These are phyloP conservation scores for Collybia sordida DNA, from an alignment of 768 basidiomycete genomes.

Conservation along the genomic window DNA sequence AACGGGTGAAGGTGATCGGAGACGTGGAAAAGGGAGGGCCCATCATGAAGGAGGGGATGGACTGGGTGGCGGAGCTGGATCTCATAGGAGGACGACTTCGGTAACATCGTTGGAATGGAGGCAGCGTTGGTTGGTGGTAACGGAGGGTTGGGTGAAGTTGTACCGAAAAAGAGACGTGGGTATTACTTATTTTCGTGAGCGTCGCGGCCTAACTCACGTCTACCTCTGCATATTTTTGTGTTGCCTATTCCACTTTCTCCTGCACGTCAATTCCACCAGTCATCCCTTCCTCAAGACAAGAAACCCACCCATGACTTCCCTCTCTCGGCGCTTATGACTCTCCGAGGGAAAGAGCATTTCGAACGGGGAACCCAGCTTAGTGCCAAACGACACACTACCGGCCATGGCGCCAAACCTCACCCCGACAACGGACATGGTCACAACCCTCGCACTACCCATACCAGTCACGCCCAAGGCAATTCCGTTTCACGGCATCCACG, in stretches of 20 bases:
- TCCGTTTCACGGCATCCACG: neutral
- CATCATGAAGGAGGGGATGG: neutral
- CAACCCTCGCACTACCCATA: neutral
- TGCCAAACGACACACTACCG: neutral
- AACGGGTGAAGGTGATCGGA: no score
- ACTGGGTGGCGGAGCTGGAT: slow-evolving; percentile 1
- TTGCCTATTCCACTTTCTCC: neutral
- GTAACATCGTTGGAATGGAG: slow-evolving; percentile 56
- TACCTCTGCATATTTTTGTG: neutral
- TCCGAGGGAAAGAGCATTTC: slow-evolving; percentile 47
- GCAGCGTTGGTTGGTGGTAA: slow-evolving; percentile 61
- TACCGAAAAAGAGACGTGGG: slow-evolving; percentile 54
- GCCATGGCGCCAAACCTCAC: neutral
- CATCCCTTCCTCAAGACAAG: slow-evolving; percentile 28
- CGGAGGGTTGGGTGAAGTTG: slow-evolving; percentile 53
- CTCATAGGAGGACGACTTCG: slow-evolving; percentile 5
- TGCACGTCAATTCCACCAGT: neutral
- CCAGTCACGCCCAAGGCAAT: neutral
- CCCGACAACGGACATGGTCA: neutral
- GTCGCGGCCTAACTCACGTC: neutral
- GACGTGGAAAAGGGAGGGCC: neutral
- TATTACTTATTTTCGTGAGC: slow-evolving; percentile 6
- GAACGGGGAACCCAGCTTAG: slow-evolving; percentile 5
- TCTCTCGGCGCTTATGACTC: slow-evolving; percentile 36
- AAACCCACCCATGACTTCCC: slow-evolving; percentile 38